Base-by-base conservation (phyloP, 2,329 filamentous ascomycete species). In the Colletotrichum sublineola region DNA sequence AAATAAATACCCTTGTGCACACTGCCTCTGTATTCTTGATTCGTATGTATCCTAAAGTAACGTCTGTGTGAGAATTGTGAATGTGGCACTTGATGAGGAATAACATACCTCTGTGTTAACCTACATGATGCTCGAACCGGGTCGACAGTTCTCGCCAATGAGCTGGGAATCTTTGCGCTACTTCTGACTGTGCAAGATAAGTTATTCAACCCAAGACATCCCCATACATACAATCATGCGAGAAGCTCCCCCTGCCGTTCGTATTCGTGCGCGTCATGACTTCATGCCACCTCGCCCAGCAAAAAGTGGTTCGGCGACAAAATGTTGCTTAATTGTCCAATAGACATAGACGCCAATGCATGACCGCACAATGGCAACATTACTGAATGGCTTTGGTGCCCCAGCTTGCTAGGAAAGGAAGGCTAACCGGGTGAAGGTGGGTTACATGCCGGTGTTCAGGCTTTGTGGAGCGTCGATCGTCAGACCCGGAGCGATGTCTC, bases 401-500 rank as follows among this genome's bases (percentile, higher is more conserved):
- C 20, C 31, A 4, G 52, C 8, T n/a, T 36, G 31, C 9, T 15
- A 36, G 18, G 4, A 20, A 55, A 33, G 29, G 29, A 33, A 44
- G 15, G 50, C 50, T 29, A 57, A 57, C 36, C 20, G 20, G 55
- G 33, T 40, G 36, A 57, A 15, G 36, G 36, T 29, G 14, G n/a
- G 55, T 57, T 57, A 36, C 36, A 42, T 57, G 55, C 36, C n/a
- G 55, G n/a, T 11, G 36, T 29, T 9, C n/a, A 15, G 55, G 36
- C 12, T 24, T 24, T 57, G 20, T 15, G 55, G 36, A 20, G 55
- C 40, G 36, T 40, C 20, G 36, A 57, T 57, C 55, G 55, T 57
- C 55, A 57, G 55, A n/a, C 11, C 18, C 52, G 52, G 52, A 55
- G 52, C 52, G 5, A 33, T 55, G 31, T 36, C 52, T 55, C 52